Base-by-base conservation (phyloP, 2,329 filamentous ascomycete species). In the Juglanconis oblonga region DNA sequence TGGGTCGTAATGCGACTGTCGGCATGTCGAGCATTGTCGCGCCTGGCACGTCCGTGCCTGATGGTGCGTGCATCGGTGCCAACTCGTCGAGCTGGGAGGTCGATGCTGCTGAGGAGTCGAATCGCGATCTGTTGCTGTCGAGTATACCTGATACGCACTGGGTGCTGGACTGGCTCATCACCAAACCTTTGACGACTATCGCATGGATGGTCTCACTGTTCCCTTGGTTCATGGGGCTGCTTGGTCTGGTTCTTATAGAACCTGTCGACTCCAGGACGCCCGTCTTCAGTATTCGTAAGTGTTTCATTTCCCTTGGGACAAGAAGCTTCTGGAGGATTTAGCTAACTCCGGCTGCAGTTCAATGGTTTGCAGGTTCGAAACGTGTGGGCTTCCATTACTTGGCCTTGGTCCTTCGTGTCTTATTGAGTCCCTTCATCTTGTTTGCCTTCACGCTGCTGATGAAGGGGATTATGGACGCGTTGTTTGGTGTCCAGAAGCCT, bases 51-150 rank as follows among this genome's bases (percentile, higher is more conserved):
- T 69, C 63, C 5, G 64, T 85, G 1, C 80, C 81, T 0, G 74
- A 77, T 5, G 72, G 78, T 59, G 77, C 77, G 3, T 84, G 79
- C 69, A 79, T 86, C 32, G 82, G 83, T 0, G 76, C 80, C 7
- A 85, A 84, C 68, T 83, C 81, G 1, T 84, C 82, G 0, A 84
- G 80, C 66, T 84, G 82, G 80, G 83, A 85, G 65, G 69, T 78
- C 31, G 67, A 75, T 29, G 79, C 81, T 62, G 76, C 76, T 2
- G 71, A 74, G 10, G 79, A 83, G 64, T 68, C 71, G 5, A 80
- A 81, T 68, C 77, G 79, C 13, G 74, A 80, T 47, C 69, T 81
- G 1, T 74, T 3, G 62, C 73, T 0, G 70, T 68, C 56, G 71
- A 70, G 33, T 71, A 73, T 1, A 75, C 78, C 38, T 68, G 73